Percentiles rank a stretch among this genome's conserved stretches.
Evolutionary conservation across 352 stramenopile genomes (phyloP).

Genomic region (Elongisporangium senticosum): DNA sequence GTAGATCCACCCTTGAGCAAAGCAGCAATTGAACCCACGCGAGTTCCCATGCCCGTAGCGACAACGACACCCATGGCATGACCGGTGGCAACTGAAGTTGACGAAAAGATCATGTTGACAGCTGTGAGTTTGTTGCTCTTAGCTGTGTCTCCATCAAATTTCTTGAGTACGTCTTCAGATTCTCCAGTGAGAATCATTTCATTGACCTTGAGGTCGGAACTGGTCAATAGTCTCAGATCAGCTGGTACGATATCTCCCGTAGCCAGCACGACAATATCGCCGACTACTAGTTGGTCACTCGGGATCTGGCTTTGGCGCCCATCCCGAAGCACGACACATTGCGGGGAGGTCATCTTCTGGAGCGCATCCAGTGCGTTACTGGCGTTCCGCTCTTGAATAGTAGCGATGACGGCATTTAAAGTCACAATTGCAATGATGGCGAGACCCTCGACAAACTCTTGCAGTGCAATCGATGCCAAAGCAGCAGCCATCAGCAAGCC

Average conservation of each 20-base stretch:
- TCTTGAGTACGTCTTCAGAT: conserved; percentile 75
- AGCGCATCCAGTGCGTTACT: conserved; percentile 66
- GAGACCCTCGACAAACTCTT: conserved; percentile 66
- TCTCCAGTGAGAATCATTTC: conserved; percentile 94
- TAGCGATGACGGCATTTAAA: conserved; percentile 66
- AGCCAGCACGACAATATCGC: conserved; percentile 78
- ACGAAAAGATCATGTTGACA: conserved; percentile 92
- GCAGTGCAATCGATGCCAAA: conserved; percentile 54
- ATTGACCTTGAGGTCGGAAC: conserved; percentile 85
- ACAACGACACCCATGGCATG: conserved; percentile 58
- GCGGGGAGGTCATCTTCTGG: conserved; percentile 65
- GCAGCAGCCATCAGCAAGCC: conserved; percentile 51
- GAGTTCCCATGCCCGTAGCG: conserved; percentile 56
- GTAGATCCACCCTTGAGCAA: conserved; percentile 34
- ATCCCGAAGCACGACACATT: conserved; percentile 49
- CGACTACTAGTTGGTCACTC: conserved; percentile 58
- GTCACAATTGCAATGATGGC: conserved; percentile 72
- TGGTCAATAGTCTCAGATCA: conserved; percentile 87
- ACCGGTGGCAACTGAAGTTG: conserved; percentile 62
- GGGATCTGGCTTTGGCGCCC: conserved; percentile 42
- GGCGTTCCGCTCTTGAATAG: conserved; percentile 57
- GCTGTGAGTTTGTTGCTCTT: conserved; percentile 56
- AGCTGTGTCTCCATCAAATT: conserved; percentile 38
- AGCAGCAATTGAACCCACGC: conserved; percentile 54
- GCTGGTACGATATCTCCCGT: conserved; percentile 92